Conservation (phyloP, 805 yeast species). For the Metschnikowia borealis region DNA sequence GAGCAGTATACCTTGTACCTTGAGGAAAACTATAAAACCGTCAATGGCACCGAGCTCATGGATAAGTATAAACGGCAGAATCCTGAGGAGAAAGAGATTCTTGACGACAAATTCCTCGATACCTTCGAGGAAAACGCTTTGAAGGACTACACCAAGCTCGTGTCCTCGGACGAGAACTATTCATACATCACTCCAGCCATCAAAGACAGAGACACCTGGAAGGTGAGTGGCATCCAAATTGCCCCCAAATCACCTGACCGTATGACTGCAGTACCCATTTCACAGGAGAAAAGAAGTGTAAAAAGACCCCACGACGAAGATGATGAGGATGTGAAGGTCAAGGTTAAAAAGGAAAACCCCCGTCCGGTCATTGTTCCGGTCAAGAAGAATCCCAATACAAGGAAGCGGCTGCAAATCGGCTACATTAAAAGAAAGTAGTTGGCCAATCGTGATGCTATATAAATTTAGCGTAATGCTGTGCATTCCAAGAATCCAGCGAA, state of each 20-base stretch:
- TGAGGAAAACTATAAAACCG: conserved; percentile 30
- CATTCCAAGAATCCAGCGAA: neutral
- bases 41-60: conserved; percentile 34
- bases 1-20: conserved; percentile 33
- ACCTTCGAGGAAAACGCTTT: neutral
- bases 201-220: conserved; percentile 5
- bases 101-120: neutral
- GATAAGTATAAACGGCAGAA: conserved; percentile 23
- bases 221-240: neutral
- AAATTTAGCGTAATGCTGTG: neutral
- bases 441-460: neutral
- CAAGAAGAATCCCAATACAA: neutral
- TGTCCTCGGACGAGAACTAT: neutral
- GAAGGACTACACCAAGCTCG: conserved; percentile 1
- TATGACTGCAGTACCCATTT: neutral
- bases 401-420: conserved; percentile 3
- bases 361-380: neutral
- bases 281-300: neutral
- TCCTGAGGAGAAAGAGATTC: conserved; percentile 3
- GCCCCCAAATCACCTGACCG: neutral
- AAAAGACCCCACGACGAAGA: conserved; percentile 1
- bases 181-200: neutral
- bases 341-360: conserved; percentile 1
- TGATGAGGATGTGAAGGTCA: neutral
- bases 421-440: neutral